These are phyloP conservation scores for Diplodia sapinea DNA, from an alignment of 2,329 filamentous ascomycete genomes.

Conservation along the genomic window DNA sequence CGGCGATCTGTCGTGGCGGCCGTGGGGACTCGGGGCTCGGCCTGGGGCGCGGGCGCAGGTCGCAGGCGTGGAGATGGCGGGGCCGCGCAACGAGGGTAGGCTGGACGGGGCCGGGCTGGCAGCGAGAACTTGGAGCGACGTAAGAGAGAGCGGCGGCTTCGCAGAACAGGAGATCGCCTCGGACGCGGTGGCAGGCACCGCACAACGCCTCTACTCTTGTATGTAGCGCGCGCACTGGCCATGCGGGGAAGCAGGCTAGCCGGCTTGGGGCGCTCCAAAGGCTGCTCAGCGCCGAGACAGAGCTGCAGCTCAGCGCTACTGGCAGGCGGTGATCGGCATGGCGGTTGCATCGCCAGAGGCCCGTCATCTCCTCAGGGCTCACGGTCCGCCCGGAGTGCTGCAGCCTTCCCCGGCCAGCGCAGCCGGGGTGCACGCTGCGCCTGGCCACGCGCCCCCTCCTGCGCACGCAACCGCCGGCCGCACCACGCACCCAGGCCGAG, in stretches of 20 bases:
- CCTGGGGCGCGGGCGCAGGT: constrained; percentile 4
- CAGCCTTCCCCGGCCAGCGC: constrained; percentile 12
- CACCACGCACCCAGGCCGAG: background rate
- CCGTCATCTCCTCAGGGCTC: constrained; percentile 26
- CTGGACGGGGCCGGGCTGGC: background rate
- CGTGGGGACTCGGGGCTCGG: constrained; percentile 14
- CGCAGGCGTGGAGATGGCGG: background rate
- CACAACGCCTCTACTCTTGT: constrained; percentile 25
- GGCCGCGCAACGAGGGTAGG: constrained; percentile 3
- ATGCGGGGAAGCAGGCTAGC: constrained; percentile 27
- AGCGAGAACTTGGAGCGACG: background rate
- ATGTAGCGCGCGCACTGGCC: constrained; percentile 17
- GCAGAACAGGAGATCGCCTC: constrained; percentile 6
- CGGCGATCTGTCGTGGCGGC: constrained; percentile 29
- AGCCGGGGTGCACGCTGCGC: constrained; percentile 19
- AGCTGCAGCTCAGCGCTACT: constrained; percentile 20
- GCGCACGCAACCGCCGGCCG: constrained; percentile 7
- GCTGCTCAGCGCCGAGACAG: constrained; percentile 22
- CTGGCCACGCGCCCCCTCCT: constrained; percentile 25
- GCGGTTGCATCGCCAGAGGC: constrained; percentile 28
- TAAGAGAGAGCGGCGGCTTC: background rate
- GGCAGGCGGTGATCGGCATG: constrained; percentile 22
- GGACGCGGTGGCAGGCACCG: constrained; percentile 8
- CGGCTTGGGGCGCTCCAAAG: constrained; percentile 15
- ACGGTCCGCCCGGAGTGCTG: constrained; percentile 22